Percentiles rank a stretch among this genome's conserved stretches.
Conservation (phyloP, 768 basidiomycete species). For the Mycena epipterygia region DNA sequence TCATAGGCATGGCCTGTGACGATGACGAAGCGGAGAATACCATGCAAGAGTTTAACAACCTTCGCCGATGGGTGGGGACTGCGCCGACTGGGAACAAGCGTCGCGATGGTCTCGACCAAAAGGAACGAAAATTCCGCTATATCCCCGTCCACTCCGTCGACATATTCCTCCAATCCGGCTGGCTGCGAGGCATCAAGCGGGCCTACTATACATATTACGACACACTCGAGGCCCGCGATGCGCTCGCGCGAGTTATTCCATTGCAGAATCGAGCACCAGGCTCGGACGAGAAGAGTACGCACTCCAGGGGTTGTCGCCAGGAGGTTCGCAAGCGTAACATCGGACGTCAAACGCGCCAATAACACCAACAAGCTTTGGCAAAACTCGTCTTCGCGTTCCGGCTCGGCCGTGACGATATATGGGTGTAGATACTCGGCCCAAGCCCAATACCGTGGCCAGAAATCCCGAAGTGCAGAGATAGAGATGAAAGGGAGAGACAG, state of each 20-base stretch:
- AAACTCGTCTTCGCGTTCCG: background rate
- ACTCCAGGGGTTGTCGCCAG: background rate
- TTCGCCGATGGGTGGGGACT: background rate
- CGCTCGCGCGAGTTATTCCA: background rate
- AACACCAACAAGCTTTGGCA: background rate
- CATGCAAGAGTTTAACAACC: background rate
- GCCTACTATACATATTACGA: background rate
- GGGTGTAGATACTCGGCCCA: background rate
- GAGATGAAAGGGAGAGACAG: background rate
- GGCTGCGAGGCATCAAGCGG: background rate
- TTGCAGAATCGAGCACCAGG: background rate
- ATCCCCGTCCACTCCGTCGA: background rate
- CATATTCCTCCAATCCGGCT: background rate
- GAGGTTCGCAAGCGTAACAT: background rate
- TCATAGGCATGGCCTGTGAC: background rate
- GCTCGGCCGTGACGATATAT: background rate
- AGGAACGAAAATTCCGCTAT: background rate
- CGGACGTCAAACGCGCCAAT: background rate
- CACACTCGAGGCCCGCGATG: background rate
- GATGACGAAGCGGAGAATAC: background rate
- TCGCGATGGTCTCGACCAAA: background rate
- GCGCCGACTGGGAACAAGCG: background rate
- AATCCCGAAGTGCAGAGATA: background rate
- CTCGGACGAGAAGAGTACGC: background rate
- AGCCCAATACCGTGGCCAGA: slow-evolving; percentile 11